These are phyloP conservation scores for Leonotis leonurus DNA, from an alignment of 257 asterid genomes.

Conservation along the genomic window DNA sequence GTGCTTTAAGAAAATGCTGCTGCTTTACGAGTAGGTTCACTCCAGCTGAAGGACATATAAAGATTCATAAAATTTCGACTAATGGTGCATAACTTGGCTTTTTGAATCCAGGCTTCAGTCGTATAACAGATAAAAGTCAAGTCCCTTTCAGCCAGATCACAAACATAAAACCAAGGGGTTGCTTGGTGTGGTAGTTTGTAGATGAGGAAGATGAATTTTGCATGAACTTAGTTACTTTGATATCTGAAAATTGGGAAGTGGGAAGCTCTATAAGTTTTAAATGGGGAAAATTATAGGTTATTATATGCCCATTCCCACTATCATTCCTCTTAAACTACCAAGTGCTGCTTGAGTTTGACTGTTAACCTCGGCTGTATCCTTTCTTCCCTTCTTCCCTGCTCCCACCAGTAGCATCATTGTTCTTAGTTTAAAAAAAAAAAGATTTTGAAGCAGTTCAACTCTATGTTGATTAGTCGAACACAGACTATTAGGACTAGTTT, in stretches of 20 bases:
- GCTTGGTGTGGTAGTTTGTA: too few relatives aligned
- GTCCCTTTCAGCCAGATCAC: too few relatives aligned
- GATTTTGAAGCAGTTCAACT: background rate
- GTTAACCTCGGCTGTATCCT: background rate
- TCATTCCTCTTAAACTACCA: background rate
- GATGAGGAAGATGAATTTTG: too few relatives aligned
- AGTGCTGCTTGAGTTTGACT: background rate
- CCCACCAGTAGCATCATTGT: background rate
- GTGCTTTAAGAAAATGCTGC: background rate
- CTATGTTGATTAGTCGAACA: background rate
- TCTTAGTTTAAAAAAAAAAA: background rate
- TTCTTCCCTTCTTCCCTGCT: background rate
- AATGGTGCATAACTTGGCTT: background rate
- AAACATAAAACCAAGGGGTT: too few relatives aligned
- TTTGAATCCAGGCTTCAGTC: too few relatives aligned
- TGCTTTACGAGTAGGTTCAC: background rate
- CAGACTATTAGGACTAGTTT: background rate
- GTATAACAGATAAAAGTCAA: too few relatives aligned
- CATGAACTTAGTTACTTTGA: too few relatives aligned
- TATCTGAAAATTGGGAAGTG: too few relatives aligned
- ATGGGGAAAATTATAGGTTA: background rate
- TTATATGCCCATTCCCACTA: background rate
- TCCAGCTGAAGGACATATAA: background rate
- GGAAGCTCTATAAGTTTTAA: background rate
- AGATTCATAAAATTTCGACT: background rate